phyloP scores from a whole-genome alignment of 192 early-diverging fungal species.

The Funneliformis geosporum region DNA sequence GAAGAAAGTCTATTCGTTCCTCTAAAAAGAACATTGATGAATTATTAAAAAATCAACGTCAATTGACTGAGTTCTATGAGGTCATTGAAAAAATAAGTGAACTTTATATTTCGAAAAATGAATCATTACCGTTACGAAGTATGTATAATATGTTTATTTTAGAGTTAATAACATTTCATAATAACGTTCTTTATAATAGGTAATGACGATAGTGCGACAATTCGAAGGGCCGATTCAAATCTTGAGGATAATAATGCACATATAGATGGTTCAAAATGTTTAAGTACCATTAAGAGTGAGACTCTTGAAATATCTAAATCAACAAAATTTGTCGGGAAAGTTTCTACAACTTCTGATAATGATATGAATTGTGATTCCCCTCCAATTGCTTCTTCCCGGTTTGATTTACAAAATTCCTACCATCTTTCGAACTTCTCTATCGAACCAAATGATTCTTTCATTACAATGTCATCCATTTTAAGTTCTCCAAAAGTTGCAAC shows the following conservation, averaged over 20 bases:
- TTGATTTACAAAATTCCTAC: constrained; percentile 4
- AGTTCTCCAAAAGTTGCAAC: not conserved
- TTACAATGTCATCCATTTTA: not conserved
- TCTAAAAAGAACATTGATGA: not conserved
- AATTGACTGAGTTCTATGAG: not conserved
- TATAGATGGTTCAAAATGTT: not conserved
- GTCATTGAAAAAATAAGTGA: not conserved
- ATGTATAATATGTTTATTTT: not conserved
- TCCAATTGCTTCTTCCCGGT: not conserved
- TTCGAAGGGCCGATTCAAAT: not conserved
- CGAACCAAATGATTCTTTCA: constrained; percentile 6
- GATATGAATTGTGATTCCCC: not conserved
- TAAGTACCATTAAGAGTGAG: not conserved
- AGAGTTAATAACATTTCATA: not conserved
- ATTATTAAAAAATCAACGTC: not conserved
- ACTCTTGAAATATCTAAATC: not conserved
- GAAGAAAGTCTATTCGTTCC: not conserved
- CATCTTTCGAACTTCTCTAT: not conserved
- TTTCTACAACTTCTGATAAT: not conserved
- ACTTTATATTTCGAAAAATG: not conserved
- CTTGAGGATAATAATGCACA: not conserved
- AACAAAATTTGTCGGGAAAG: not conserved
- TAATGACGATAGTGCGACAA: not conserved
- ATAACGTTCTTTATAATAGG: not conserved
- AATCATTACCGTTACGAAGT: not conserved